Evolutionary conservation across 306 rosid species (phyloP), one percentile per base, ranked within the genome.

Genomic region (Casuarina glauca): DNA sequence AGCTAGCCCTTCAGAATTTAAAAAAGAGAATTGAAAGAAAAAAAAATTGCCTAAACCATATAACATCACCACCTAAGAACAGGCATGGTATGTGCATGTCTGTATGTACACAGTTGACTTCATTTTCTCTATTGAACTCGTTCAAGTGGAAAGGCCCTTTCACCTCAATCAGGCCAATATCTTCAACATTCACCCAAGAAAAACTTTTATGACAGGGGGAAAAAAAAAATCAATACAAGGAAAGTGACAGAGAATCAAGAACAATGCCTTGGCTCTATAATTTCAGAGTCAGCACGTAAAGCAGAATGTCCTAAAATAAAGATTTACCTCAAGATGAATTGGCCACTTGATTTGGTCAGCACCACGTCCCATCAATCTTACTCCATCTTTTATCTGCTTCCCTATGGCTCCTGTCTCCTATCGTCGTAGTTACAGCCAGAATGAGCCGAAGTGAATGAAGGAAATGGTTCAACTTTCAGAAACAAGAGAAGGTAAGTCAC

Each of bases 291-390:
- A 52, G 75, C 75, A 52, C 75, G 78, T 26, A 76, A 75, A 51
- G 54, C 48, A 45, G 20, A 60, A 79, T 4, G 67, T 35, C 64
- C 72, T 46, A 16, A 9, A 57, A 57, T 75, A 62, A 83, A 43
- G 72, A 70, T 51, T 72, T 79, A 94, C 98, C 98, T 94, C 98
- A 16, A 94, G 81, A 83, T 92, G 90, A 81, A 94, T 92, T 49
- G 97, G 97, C 98, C 98, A 94, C 79, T 88, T 79, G 79, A 92
- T 87, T 75, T 90, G 88, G 39, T 94, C 97, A 70, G 97, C 89
- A 69, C 98, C 97, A 42, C 98, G 98, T 13, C 97, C 97, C 98
- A 94, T 92, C 85, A 94, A 86, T 81, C 98, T 81, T 10, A 94
- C 97, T 76, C 97, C 98, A 79, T 90, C 97, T 84, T 92, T 70